These are phyloP conservation scores for Curvularia lunata DNA, from an alignment of 2,329 filamentous ascomycete species.

Conservation along the genomic window DNA sequence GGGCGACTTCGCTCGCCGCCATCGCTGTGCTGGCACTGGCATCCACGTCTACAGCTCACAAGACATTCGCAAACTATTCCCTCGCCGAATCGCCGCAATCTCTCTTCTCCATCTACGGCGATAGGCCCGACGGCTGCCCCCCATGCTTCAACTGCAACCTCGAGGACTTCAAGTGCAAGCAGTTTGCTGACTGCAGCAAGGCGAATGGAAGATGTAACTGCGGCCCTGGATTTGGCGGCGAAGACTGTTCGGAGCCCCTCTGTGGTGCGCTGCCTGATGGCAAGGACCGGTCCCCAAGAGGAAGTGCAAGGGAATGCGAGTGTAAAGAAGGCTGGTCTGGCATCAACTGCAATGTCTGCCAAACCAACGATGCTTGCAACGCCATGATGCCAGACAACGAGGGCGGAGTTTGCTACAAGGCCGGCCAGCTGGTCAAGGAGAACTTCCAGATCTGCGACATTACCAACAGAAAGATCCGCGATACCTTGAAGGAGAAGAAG, in stretches of 20 bases:
- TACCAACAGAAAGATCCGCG: constrained; percentile 91
- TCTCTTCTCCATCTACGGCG: constrained; percentile 73
- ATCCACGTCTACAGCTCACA: constrained; percentile 34
- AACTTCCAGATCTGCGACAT: constrained; percentile 99
- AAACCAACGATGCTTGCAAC: constrained; percentile 80
- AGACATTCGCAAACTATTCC: constrained; percentile 55
- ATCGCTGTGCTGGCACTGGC: constrained; percentile 35
- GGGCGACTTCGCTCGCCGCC: constrained; percentile 41
- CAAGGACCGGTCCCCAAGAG: constrained; percentile 73
- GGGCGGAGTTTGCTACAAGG: constrained; percentile 88
- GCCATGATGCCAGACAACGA: constrained; percentile 82
- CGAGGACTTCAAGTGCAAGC: constrained; percentile 87
- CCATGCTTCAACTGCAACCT: constrained; percentile 98
- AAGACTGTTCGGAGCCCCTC: constrained; percentile 89
- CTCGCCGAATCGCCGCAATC: constrained; percentile 54
- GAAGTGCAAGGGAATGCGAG: constrained; percentile 70
- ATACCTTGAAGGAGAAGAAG: constrained; percentile 81
- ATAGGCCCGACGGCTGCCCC: constrained; percentile 77
- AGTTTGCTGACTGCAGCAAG: constrained; percentile 87
- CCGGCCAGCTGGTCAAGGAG: constrained; percentile 87
- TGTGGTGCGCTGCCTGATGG: constrained; percentile 89
- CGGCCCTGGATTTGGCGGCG: constrained; percentile 88
- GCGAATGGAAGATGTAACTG: constrained; percentile 93
- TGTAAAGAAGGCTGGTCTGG: constrained; percentile 95
- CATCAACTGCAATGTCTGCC: constrained; percentile 96